Conservation (phyloP, 306 rosid genomes). For the Mimosa pudica region DNA sequence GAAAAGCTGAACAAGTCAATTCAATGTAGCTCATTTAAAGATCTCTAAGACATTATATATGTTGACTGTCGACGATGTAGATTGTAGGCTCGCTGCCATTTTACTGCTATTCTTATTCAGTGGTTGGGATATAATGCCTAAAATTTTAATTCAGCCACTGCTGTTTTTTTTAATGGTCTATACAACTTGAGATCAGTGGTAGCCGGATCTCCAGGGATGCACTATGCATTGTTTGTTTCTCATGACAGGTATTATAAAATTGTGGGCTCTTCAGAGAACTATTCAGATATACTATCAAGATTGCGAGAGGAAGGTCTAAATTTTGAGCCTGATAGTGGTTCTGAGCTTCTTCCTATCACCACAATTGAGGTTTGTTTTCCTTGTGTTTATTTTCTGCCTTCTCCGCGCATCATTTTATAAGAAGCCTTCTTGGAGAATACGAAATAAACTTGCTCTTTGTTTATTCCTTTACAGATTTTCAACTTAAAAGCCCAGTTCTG, state of each 20-base stretch:
- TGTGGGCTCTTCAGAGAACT: constrained; percentile 81
- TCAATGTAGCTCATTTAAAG: background rate
- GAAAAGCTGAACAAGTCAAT: background rate
- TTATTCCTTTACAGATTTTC: background rate
- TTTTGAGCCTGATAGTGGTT: constrained; percentile 90
- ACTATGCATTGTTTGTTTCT: constrained; percentile 29
- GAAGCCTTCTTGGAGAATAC: constrained; percentile 30
- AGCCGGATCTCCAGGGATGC: constrained; percentile 19
- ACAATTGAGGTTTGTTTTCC: constrained; percentile 64
- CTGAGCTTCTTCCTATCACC: constrained; percentile 80
- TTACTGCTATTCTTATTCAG: constrained; percentile 1
- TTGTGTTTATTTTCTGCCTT: constrained; percentile 28
- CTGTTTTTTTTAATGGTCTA: constrained; percentile 23
- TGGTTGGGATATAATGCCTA: constrained; percentile 20
- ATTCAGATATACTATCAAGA: constrained; percentile 60
- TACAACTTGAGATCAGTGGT: constrained; percentile 23
- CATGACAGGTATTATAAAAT: constrained; percentile 76
- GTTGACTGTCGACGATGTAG: constrained; percentile 13
- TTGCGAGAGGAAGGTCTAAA: constrained; percentile 75
- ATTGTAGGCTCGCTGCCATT: constrained; percentile 19
- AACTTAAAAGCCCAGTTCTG: background rate
- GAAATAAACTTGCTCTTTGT: constrained; percentile 19
- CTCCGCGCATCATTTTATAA: background rate
- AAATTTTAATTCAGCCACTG: constrained; percentile 12
- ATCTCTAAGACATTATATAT: constrained; percentile 13